Evolutionary conservation across 192 early-diverging fungal genomes (phyloP), one percentile per base, ranked within the genome.

Genomic region (Gigaspora rosea): DNA sequence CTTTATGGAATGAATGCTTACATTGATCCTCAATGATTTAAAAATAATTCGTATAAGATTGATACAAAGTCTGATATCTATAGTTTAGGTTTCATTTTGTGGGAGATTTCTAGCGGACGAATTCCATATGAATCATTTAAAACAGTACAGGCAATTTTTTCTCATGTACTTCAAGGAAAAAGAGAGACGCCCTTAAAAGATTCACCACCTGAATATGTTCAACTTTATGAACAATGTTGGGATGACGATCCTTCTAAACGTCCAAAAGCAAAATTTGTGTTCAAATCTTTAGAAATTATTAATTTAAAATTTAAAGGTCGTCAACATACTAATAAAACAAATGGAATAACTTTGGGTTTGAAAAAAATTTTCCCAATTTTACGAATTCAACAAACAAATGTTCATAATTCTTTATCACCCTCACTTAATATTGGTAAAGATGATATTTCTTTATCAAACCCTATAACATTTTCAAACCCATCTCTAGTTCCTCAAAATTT

Each of bases 201-300:
- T 20, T 81, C 83, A 46, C 83, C 83, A 8, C 66, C 74, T 1
- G 78, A 78, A 58, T 84, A 81, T 75, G 71, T 80, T 32, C 76
- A 81, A 54, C 50, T 84, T 32, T 84, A 80, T 74, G 77, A 79
- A 77, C 75, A 81, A 77, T 84, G 83, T 33, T 81, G 83, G 78
- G 56, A 79, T 4, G 56, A 57, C 2, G 83, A 84, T 54, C 70
- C 76, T 0, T 73, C 66, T 58, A 52, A 76, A 18, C 72, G 83
- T 12, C 83, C 80, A 8, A 16, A 58, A 7, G 20, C 20, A 20
- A 20, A 20, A 58, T 4, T 18, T 20, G 56, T 58, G 2, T 18
- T 20, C 18, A 18, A 58, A n/a, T 18, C 18, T 58, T 27, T 58
- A 58, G 18, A 8, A 41, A 5, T 3, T 3, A 2, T 41, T 41